Conservation (phyloP, 768 basidiomycete genomes). For the Leccinellum rugosiceps region DNA sequence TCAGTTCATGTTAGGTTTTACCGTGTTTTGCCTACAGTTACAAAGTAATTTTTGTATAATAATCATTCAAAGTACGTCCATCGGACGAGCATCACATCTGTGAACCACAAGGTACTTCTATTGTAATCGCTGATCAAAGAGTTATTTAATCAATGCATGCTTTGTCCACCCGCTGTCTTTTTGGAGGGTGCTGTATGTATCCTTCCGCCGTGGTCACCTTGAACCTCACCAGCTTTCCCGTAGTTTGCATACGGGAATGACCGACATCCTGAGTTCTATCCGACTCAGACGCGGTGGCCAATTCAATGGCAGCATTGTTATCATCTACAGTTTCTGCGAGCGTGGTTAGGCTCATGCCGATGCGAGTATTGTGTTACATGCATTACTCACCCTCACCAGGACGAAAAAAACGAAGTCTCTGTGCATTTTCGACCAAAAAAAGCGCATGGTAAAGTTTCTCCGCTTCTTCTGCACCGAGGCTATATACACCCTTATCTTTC, state of each 20-base stretch:
- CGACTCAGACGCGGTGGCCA: neutral
- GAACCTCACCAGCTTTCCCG: no score
- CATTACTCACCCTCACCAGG: neutral
- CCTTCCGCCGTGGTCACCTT: neutral
- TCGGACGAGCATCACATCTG: neutral
- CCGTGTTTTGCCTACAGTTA: no score
- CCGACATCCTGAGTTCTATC: no score
- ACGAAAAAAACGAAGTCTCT: neutral
- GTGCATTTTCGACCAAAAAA: neutral
- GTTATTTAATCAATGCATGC: neutral
- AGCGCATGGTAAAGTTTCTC: no score
- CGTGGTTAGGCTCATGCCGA: neutral
- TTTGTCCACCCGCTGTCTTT: neutral
- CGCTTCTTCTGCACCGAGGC: no score
- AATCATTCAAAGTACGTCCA: no score
- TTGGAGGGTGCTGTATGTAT: neutral
- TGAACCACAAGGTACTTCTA: no score
- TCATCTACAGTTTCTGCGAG: neutral
- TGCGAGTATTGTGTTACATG: no score
- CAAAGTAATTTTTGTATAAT: no score
- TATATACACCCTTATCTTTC: no score
- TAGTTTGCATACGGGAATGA: no score
- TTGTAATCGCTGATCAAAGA: neutral
- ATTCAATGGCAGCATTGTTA: neutral
- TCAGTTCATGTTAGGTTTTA: no score